phyloP scores from a whole-genome alignment of 257 asterid species.

The Anisodus tanguticus region DNA sequence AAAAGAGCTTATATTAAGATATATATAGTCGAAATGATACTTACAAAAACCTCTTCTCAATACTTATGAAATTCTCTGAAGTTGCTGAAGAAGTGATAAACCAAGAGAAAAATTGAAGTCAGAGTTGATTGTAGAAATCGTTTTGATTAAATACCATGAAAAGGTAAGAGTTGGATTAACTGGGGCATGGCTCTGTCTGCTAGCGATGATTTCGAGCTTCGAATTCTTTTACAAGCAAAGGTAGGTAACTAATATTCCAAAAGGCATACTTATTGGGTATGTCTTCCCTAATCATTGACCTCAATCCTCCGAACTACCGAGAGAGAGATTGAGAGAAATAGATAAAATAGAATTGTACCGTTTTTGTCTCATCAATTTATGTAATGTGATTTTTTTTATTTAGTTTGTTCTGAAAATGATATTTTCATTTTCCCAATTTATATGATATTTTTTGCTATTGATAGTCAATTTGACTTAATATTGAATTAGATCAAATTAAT shows the following conservation, averaged over 20 bases:
- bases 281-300: conserved; percentile 24
- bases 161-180: neutral
- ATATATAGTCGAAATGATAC: neutral
- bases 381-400: too few relatives aligned
- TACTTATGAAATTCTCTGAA: neutral
- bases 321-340: neutral
- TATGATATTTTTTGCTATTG: too few relatives aligned
- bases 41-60: neutral
- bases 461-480: too few relatives aligned
- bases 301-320: conserved; percentile 26
- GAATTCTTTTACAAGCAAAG: conserved; percentile 20
- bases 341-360: neutral
- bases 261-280: conserved; percentile 29
- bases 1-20: neutral
- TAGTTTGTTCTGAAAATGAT: too few relatives aligned
- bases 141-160: neutral
- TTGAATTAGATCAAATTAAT: too few relatives aligned
- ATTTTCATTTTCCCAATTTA: too few relatives aligned
- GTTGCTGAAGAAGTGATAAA: neutral
- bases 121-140: neutral
- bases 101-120: neutral
- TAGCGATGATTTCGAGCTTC: conserved; percentile 16
- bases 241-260: neutral
- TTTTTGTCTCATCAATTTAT: too few relatives aligned
- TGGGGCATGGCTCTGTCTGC: neutral